Percentiles rank a stretch among this genome's conserved stretches.
These are phyloP conservation scores for baker's yeast (Saccharomyces cerevisiae) DNA, from an alignment of 805 yeast genomes.

Conservation along the genomic window DNA sequence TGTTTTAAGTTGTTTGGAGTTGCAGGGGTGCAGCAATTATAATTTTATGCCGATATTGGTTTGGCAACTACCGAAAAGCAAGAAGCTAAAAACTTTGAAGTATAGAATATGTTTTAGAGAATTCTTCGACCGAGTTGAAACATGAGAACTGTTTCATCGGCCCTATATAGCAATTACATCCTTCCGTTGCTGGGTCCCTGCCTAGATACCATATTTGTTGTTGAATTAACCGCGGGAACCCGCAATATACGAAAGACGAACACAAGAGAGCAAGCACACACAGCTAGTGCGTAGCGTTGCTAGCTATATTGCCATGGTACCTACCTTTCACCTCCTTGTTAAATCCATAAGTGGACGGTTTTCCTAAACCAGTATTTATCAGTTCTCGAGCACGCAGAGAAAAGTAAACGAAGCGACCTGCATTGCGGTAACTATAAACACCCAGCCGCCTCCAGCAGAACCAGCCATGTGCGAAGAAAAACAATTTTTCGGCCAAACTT, in stretches of 20 bases:
- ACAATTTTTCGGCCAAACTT: neutral
- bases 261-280: neutral
- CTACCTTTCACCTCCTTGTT: neutral
- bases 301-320: neutral
- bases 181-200: neutral
- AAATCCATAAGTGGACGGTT: neutral
- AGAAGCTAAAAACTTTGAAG: neutral
- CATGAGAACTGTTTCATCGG: neutral
- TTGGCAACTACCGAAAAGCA: neutral
- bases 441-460: neutral
- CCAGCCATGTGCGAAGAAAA: neutral
- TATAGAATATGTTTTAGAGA: neutral
- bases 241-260: neutral
- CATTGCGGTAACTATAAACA: neutral
- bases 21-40: conserved; percentile 3
- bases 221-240: neutral
- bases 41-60: neutral
- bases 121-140: neutral
- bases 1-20: neutral
- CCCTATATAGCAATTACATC: neutral
- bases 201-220: neutral
- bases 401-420: neutral
- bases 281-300: neutral
- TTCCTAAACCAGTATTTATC: neutral
- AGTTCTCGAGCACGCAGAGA: neutral